Conservation (phyloP, 352 stramenopile genomes). For the Phytophthora sp. region DNA sequence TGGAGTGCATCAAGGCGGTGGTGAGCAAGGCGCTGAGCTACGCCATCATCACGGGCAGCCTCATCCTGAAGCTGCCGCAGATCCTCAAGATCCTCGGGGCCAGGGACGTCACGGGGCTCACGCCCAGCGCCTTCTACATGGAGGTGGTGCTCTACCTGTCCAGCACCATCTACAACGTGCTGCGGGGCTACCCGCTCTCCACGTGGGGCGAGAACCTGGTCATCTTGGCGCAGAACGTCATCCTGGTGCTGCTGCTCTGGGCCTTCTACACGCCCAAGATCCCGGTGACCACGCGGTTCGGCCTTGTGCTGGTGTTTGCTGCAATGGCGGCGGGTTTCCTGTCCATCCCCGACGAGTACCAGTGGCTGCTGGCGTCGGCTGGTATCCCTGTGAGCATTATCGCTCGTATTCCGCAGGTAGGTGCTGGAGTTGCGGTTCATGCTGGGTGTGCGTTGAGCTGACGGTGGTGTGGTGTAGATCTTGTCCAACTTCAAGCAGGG, state of each 20-base stretch:
- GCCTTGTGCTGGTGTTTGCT: constrained; percentile 55
- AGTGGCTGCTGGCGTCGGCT: constrained; percentile 77
- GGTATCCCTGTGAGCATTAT: constrained; percentile 82
- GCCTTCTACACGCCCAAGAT: constrained; percentile 70
- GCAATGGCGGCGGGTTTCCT: constrained; percentile 59
- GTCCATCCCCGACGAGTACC: constrained; percentile 69
- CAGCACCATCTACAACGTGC: constrained; percentile 84
- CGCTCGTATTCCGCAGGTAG: constrained; percentile 81
- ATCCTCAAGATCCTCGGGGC: constrained; percentile 89
- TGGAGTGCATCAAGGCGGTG: constrained; percentile 83
- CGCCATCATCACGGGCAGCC: constrained; percentile 84
- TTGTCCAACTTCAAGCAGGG: constrained; percentile 90
- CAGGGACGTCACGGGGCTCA: constrained; percentile 86
- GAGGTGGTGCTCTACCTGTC: constrained; percentile 86
- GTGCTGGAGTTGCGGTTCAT: not conserved
- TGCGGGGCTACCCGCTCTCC: constrained; percentile 83
- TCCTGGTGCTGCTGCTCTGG: constrained; percentile 87
- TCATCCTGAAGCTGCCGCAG: constrained; percentile 90
- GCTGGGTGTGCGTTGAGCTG: constrained; percentile 2
- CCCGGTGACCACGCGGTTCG: constrained; percentile 48
- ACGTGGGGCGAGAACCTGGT: constrained; percentile 89
- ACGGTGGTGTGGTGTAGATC: constrained; percentile 52
- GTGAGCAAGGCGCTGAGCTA: constrained; percentile 88
- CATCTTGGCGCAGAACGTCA: constrained; percentile 85
- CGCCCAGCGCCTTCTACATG: constrained; percentile 89